Evolutionary conservation across 306 rosid genomes (phyloP).

Genomic region (Begonia masoniana): DNA sequence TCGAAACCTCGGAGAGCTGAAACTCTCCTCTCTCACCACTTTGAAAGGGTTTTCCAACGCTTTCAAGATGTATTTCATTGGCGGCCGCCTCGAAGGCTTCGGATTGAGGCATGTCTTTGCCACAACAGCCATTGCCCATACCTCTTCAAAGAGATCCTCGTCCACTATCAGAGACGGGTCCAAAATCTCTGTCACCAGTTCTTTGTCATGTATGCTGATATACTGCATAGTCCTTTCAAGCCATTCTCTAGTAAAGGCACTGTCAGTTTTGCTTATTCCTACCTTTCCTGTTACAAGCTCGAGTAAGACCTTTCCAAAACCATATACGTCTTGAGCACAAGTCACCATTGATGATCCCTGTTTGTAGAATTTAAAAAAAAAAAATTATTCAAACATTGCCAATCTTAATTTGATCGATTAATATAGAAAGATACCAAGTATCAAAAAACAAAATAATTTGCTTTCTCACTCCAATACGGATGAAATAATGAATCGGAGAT

Average conservation of each 20-base stretch:
- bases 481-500: too few species aligned
- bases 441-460: too few species aligned
- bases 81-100: conserved; percentile 71
- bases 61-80: conserved; percentile 64
- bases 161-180: conserved; percentile 75
- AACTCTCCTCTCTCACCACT: conserved; percentile 71
- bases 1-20: conserved; percentile 28
- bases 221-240: conserved; percentile 43
- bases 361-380: too few species aligned
- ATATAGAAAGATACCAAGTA: too few species aligned
- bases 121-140: conserved; percentile 91
- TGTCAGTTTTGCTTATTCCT: conserved; percentile 55
- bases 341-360: conserved; percentile 49
- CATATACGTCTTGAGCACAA: conserved; percentile 59
- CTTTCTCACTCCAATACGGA: too few species aligned
- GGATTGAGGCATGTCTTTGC: conserved; percentile 93
- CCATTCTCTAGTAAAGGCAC: conserved; percentile 58
- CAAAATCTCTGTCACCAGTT: conserved; percentile 45
- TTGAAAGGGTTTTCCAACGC: conserved; percentile 93
- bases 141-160: conserved; percentile 88
- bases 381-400: too few species aligned
- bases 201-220: conserved; percentile 61
- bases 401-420: too few species aligned
- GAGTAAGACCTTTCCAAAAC: conserved; percentile 79
- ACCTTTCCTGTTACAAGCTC: conserved; percentile 87